Evolutionary conservation across 2,329 filamentous ascomycete genomes (phyloP).

Genomic region (Knufia petricola): DNA sequence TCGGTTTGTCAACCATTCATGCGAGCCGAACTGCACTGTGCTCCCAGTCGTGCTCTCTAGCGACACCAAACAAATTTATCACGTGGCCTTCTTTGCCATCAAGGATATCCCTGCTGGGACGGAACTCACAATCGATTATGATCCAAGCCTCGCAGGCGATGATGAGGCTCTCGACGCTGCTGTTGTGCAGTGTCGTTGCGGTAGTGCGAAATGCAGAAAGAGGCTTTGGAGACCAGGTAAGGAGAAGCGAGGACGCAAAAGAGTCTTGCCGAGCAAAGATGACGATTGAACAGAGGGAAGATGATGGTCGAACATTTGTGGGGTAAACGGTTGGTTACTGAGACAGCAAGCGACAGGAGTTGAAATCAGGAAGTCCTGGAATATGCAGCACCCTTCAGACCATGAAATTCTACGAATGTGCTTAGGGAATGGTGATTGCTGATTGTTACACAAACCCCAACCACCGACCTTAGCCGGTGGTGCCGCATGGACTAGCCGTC

Average conservation of each 20-base stretch:
- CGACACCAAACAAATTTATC: conserved; percentile 33
- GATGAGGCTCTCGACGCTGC: conserved; percentile 26
- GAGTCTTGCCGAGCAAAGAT: neutral
- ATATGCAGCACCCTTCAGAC: too few species aligned
- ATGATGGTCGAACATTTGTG: too few species aligned
- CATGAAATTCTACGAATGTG: too few species aligned
- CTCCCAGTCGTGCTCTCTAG: conserved; percentile 35
- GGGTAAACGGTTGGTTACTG: too few species aligned
- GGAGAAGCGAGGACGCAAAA: neutral
- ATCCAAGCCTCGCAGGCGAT: conserved; percentile 24
- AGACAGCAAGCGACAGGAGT: neutral
- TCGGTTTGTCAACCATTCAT: conserved; percentile 41
- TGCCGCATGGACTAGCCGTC: too few species aligned
- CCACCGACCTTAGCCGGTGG: too few species aligned
- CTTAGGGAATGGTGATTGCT: too few species aligned
- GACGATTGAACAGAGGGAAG: conserved; percentile 7
- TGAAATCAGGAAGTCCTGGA: too few species aligned
- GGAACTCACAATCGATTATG: conserved; percentile 42
- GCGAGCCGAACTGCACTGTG: conserved; percentile 38
- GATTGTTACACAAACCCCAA: too few species aligned
- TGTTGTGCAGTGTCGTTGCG: conserved; percentile 36
- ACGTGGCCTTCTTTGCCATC: conserved; percentile 39
- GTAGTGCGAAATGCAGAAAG: conserved; percentile 34
- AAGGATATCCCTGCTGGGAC: conserved; percentile 32
- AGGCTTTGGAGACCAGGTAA: conserved; percentile 30